These are phyloP conservation scores for Sclerotinia nivalis DNA, from an alignment of 2,329 filamentous ascomycete species.

Conservation along the genomic window DNA sequence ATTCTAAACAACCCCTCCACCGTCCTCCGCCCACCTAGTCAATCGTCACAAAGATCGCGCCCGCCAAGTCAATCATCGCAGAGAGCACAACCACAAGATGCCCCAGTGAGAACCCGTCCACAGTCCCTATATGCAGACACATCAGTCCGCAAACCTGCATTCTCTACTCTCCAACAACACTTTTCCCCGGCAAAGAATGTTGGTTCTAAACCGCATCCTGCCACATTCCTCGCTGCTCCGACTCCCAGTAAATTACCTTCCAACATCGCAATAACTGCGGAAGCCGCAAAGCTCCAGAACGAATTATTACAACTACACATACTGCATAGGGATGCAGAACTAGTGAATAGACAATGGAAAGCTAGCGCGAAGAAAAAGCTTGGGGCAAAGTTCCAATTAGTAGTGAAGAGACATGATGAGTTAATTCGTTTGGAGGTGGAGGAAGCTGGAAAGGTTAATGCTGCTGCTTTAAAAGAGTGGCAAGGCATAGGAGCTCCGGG, in stretches of 20 bases:
- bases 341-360: conserved; percentile 53
- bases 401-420: conserved; percentile 46
- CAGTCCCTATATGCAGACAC: conserved; percentile 29
- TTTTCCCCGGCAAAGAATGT: conserved; percentile 64
- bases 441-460: conserved; percentile 54
- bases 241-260: conserved; percentile 62
- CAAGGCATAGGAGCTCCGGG: conserved; percentile 38
- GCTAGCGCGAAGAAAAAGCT: conserved; percentile 55
- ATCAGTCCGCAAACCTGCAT: conserved; percentile 41
- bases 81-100: conserved; percentile 16
- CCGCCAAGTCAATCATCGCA: conserved; percentile 26
- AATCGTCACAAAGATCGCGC: conserved; percentile 16
- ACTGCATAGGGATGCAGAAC: conserved; percentile 56
- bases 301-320: conserved; percentile 66
- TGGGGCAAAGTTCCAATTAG: conserved; percentile 46
- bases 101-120: conserved; percentile 6
- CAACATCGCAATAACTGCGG: conserved; percentile 59
- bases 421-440: conserved; percentile 44
- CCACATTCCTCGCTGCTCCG: conserved; percentile 58
- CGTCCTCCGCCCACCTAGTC: conserved; percentile 30
- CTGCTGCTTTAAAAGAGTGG: conserved; percentile 56
- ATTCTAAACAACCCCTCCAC: conserved; percentile 29
- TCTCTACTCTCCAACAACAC: conserved; percentile 66
- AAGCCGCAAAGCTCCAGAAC: conserved; percentile 60
- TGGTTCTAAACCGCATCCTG: conserved; percentile 62